phyloP scores from a whole-genome alignment of 2,329 filamentous ascomycete species.

The Colletotrichum shisoi region DNA sequence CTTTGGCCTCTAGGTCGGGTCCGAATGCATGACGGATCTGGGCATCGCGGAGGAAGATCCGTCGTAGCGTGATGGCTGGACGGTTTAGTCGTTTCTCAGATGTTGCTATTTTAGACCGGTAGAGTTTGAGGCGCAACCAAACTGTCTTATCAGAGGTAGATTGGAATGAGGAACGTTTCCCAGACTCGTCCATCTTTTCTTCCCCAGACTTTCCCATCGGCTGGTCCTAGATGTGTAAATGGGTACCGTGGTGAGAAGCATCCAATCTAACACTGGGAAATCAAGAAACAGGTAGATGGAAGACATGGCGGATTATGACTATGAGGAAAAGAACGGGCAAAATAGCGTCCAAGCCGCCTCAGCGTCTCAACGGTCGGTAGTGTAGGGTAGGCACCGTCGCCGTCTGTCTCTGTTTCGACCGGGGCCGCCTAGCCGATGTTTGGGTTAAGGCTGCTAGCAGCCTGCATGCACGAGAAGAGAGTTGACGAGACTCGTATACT shows the following conservation, averaged over 20 bases:
- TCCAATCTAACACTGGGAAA: conserved; percentile 10
- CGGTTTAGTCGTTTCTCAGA: neutral
- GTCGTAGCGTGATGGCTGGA: neutral
- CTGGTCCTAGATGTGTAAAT: conserved; percentile 13
- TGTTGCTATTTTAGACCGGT: conserved; percentile 23
- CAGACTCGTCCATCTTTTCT: neutral
- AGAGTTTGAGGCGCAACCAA: conserved; percentile 16
- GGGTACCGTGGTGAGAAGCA: conserved; percentile 25
- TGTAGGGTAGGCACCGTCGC: no score
- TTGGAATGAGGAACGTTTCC: conserved; percentile 19
- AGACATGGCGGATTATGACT: no score
- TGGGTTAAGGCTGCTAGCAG: conserved; percentile 3
- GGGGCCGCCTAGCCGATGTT: neutral
- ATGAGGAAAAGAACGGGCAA: neutral
- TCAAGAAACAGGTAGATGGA: conserved; percentile 20
- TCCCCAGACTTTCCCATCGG: conserved; percentile 27
- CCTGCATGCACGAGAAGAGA: neutral
- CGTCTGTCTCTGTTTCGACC: neutral
- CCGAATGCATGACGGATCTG: conserved; percentile 8
- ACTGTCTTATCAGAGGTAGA: conserved; percentile 10
- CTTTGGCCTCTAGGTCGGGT: conserved; percentile 14
- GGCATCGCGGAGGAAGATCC: conserved; percentile 8
- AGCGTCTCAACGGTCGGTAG: conserved; percentile 17
- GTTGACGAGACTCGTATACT: conserved; percentile 23
- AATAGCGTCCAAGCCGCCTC: neutral